phyloP scores from a whole-genome alignment of 345 rosid species.

The Eutrema japonicum region DNA sequence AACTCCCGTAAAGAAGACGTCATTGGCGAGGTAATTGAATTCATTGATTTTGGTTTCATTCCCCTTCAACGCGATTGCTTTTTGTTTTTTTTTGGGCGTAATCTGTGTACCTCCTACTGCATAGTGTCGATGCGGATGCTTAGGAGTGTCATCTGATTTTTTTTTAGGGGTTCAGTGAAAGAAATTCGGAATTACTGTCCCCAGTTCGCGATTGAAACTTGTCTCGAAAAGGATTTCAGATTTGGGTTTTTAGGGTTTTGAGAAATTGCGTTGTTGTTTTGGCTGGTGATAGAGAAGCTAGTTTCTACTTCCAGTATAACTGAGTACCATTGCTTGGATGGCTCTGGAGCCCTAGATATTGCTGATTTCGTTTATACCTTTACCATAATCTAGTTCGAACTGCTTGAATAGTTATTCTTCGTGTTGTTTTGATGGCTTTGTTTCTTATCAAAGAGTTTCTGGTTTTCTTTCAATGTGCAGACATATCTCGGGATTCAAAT shows the following conservation, averaged over 20 bases:
- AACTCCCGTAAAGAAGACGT: conserved; percentile 93
- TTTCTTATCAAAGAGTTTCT: conserved; percentile 8
- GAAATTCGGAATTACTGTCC: background rate
- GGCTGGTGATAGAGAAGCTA: background rate
- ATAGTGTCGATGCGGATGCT: background rate
- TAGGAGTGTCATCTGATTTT: background rate
- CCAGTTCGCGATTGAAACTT: background rate
- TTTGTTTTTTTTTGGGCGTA: background rate
- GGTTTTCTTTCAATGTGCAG: conserved; percentile 46
- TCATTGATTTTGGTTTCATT: background rate
- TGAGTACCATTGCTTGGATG: background rate
- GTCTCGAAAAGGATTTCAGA: conserved; percentile 19
- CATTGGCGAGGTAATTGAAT: conserved; percentile 69
- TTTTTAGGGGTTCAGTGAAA: background rate
- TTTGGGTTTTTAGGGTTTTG: conserved; percentile 42
- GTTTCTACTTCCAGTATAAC: background rate
- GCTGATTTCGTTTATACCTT: background rate
- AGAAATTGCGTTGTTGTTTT: conserved; percentile 6
- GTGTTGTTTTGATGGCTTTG: background rate
- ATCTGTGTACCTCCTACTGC: background rate
- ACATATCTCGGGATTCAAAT: conserved; percentile 90
- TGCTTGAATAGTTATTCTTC: background rate
- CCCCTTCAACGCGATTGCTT: background rate
- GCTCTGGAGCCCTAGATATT: background rate
- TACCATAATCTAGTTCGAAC: background rate